These are phyloP conservation scores for Fusarium hostae DNA, from an alignment of 2,329 filamentous ascomycete genomes.

Conservation along the genomic window DNA sequence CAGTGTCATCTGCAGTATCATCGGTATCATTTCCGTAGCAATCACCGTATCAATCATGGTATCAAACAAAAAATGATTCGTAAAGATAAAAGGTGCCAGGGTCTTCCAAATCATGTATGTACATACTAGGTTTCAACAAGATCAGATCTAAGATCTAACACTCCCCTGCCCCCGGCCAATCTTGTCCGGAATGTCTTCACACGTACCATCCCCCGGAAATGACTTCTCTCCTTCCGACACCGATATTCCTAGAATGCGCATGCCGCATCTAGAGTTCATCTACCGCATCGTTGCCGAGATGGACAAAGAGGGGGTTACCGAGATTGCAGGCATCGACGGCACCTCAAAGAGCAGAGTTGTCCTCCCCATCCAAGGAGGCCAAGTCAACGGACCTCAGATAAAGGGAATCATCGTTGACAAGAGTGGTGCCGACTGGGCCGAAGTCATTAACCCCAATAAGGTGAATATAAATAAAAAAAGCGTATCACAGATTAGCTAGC, in stretches of 20 bases:
- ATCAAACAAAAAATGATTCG: background rate
- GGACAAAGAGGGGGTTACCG: slow-evolving; percentile 22
- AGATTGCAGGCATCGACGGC: slow-evolving; percentile 21
- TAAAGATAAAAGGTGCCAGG: slow-evolving; percentile 13
- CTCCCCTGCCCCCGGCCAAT: background rate
- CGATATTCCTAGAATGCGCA: slow-evolving; percentile 24
- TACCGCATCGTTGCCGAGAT: slow-evolving; percentile 40
- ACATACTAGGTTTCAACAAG: background rate
- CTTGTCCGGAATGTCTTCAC: slow-evolving; percentile 5
- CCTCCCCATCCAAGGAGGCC: slow-evolving; percentile 30
- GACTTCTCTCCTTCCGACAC: slow-evolving; percentile 1
- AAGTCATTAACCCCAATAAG: slow-evolving; percentile 30
- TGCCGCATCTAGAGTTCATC: slow-evolving; percentile 37
- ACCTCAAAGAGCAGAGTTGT: slow-evolving; percentile 24
- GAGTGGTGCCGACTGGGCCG: slow-evolving; percentile 37
- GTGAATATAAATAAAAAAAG: background rate
- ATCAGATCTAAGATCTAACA: background rate
- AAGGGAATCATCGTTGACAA: slow-evolving; percentile 27
- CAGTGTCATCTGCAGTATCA: background rate
- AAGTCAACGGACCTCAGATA: slow-evolving; percentile 27
- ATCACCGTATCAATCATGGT: background rate
- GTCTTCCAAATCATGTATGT: background rate
- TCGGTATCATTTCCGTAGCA: background rate
- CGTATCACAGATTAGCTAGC: background rate
- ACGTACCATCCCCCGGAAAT: slow-evolving; percentile 34